phyloP scores from a whole-genome alignment of 768 basidiomycete species.

The Tephrocybe rancida region DNA sequence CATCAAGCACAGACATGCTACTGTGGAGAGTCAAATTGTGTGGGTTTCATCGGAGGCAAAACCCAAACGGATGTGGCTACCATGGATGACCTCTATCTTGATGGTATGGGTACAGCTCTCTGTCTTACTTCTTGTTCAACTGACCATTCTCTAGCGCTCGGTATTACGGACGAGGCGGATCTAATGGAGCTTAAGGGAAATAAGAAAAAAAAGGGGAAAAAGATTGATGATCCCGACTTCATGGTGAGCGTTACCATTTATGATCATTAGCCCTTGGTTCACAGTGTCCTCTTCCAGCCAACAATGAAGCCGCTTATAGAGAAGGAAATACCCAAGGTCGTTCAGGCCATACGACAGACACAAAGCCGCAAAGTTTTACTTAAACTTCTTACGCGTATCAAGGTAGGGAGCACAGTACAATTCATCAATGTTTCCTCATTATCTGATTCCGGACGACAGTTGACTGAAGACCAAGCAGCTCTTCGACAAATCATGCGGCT shows the following conservation, averaged over 20 bases:
- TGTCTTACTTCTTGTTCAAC: background rate
- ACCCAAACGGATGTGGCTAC: conserved; percentile 95
- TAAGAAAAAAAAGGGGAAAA: conserved; percentile 91
- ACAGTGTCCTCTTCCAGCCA: conserved; percentile 50
- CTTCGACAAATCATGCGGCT: conserved; percentile 87
- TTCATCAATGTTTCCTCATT: background rate
- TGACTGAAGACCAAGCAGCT: conserved; percentile 81
- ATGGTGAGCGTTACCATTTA: conserved; percentile 49
- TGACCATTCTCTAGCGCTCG: conserved; percentile 62
- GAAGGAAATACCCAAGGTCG: conserved; percentile 87
- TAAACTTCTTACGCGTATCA: conserved; percentile 85
- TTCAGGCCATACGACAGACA: conserved; percentile 90
- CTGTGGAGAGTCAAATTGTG: conserved; percentile 94
- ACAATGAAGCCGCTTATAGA: conserved; percentile 72
- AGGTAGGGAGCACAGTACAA: conserved; percentile 43
- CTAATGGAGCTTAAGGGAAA: conserved; percentile 84
- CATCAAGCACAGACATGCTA: conserved; percentile 95
- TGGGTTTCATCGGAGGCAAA: conserved; percentile 96
- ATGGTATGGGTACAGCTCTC: conserved; percentile 54
- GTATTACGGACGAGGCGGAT: conserved; percentile 92
- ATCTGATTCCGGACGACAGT: conserved; percentile 41
- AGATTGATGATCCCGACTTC: conserved; percentile 90
- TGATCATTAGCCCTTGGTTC: too few relatives aligned
- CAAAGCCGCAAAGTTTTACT: conserved; percentile 78
- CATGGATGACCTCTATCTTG: conserved; percentile 94